Base-by-base conservation (phyloP, 2,329 filamentous ascomycete genomes). In the Sporothrix inflata region DNA sequence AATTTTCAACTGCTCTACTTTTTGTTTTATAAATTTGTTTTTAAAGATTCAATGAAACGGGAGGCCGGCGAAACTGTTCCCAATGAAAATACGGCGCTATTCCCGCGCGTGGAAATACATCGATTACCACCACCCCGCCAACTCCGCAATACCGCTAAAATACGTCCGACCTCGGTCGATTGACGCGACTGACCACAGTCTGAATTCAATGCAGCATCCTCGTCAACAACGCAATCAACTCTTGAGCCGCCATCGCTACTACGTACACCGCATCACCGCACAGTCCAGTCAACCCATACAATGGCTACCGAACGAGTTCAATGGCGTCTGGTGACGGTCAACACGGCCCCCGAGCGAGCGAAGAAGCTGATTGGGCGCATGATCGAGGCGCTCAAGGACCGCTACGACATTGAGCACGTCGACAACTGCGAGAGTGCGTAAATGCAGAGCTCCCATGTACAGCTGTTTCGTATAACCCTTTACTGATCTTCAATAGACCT, bases 331-430 rank as follows among this genome's bases (percentile, higher is more conserved):
- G 86, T 91, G 38, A 92, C 89, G 1, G 89, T 92, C 75, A 92
- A 92, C 81, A 91, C 86, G 1, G 88, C 86, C 1, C 90, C 90
- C 0, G 89, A 91, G 75, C 84, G 90, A 71, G 90, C 90, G 30
- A 87, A 88, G 80, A 81, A 83, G 6, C 80, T 92, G 51, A 86
- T 91, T 76, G 89, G 90, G 11, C 85, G 87, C 0, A 79, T 92
- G 60, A 83, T 87, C 12, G 88, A 91, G 71, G 85, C 84, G 12
- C 80, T 92, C 40, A 89, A 89, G 78, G 89, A 91, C 70, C 81
- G 81, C 45, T 92, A 91, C 79, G 88, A 84, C 1, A 91, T 92
- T 75, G 82, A 85, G 49, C 84, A 92, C 77, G 83, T 87, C 30
- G 88, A 83, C 53, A 92, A 92, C 78, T 88, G 85, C 76, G 85